Evolutionary conservation across 2,329 filamentous ascomycete species (phyloP).

Genomic region (Sphaerostilbella broomeana): DNA sequence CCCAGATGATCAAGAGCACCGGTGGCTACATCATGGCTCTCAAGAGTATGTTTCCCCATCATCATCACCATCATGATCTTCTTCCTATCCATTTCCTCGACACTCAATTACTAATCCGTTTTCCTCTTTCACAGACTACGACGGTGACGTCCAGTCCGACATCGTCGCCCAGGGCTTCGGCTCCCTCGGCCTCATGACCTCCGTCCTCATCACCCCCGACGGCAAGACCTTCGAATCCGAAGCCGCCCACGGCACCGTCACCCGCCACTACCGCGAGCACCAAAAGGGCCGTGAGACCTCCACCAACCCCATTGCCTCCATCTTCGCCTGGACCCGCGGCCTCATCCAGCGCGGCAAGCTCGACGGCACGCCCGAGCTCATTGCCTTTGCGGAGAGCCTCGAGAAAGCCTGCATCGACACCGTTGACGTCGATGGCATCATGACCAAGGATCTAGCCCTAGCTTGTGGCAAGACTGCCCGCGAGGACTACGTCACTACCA

Average conservation of each 20-base stretch:
- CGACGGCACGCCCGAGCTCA: constrained; percentile 84
- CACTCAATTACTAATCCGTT: not conserved
- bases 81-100: not conserved
- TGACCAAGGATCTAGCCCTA: constrained; percentile 99
- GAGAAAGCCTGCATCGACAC: constrained; percentile 93
- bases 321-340: constrained; percentile 98
- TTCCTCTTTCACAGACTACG: constrained; percentile 69
- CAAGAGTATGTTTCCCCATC: constrained; percentile 65
- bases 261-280: constrained; percentile 96
- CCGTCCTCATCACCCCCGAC: constrained; percentile 91
- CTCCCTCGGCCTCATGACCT: constrained; percentile 97
- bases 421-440: constrained; percentile 88
- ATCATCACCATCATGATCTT: not conserved
- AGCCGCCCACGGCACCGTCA: constrained; percentile 96
- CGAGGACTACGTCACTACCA: constrained; percentile 83
- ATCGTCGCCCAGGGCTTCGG: constrained; percentile 98
- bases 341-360: constrained; percentile 88
- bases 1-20: constrained; percentile 98
- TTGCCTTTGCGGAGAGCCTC: constrained; percentile 83
- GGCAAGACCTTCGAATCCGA: constrained; percentile 97
- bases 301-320: constrained; percentile 97
- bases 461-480: constrained; percentile 83
- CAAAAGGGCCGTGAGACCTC: constrained; percentile 97
- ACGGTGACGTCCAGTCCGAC: constrained; percentile 97
- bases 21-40: constrained; percentile 96